Evolutionary conservation across 306 rosid species (phyloP), one percentile per base, ranked within the genome.

Genomic region (Trifolium subterraneum): DNA sequence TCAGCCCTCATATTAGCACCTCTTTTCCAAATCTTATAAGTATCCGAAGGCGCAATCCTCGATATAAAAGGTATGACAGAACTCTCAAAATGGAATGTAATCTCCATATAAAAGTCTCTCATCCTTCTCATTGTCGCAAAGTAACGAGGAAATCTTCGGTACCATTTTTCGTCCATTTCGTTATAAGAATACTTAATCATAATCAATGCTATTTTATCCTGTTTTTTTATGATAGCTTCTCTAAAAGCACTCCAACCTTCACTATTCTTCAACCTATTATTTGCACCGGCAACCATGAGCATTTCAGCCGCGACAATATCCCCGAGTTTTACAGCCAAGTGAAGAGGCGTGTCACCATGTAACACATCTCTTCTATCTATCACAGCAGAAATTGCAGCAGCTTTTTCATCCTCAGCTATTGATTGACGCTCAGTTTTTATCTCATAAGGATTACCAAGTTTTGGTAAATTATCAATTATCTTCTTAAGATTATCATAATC

Each of bases 1-100:
- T 94, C 98, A 39, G 97, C 97, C 56, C 98, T 88, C 91, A 94
- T 72, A 79, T 94, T 91, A 12, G 88, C 96, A 68, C 98, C 98
- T 80, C 71, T 84, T 75, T 94, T 94, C 98, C 98, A 94, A 75
- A 94, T 94, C 81, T 83, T 89, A 71, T 88, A 94, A 44, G 98
- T 94, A 64, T 94, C 98, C 1, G 98, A 94, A 70, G 98, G 98
- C 39, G 98, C 97, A 72, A 94, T 88, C 86, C 90, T 90, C 4
- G 98, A 94, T 72, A 94, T 90, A 84, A 94, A 94, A 62, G 98
- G 98, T 67, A 94, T 90, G 39, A 94, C 96, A 29, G 97, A 88
- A 80, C 98, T 94, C 85, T 91, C 98, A 33, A 94, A 94, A 85
- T 90, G 91, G 84, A 94, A 94, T 0, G 97, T 84, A 3, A 94